phyloP scores from a whole-genome alignment of 148 eudicot genomes.

The Cornus florida region DNA sequence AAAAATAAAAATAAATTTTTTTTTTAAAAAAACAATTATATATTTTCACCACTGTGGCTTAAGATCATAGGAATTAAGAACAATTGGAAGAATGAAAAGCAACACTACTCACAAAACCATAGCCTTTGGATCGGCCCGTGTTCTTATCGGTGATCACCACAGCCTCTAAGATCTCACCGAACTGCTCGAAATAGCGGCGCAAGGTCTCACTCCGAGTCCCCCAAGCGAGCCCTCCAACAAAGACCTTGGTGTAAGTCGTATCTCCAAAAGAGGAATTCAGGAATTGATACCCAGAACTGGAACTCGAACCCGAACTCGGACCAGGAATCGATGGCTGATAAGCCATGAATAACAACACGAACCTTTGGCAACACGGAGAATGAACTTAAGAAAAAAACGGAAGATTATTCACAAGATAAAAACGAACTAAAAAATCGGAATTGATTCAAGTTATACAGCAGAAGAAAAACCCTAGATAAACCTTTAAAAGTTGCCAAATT shows the following conservation, averaged over 20 bases:
- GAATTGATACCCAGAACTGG: conserved; percentile 58
- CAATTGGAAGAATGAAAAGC: neutral
- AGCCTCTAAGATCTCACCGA: conserved; percentile 96
- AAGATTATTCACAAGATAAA: neutral
- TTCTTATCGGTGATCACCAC: conserved; percentile 95
- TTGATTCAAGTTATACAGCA: conserved; percentile 3
- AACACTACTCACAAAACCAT: conserved; percentile 81
- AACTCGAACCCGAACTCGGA: conserved; percentile 46
- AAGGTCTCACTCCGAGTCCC: conserved; percentile 86
- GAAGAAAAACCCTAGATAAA: conserved; percentile 27
- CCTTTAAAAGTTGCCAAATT: neutral
- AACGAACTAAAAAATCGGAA: neutral
- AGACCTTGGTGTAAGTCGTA: conserved; percentile 84
- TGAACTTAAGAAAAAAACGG: neutral
- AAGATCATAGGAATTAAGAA: too few species aligned
- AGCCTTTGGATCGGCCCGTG: conserved; percentile 94
- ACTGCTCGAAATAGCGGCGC: conserved; percentile 75
- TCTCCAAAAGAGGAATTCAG: conserved; percentile 73
- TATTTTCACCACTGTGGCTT: too few species aligned
- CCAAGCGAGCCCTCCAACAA: conserved; percentile 98
- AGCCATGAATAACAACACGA: conserved; percentile 30
- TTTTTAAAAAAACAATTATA: too few species aligned
- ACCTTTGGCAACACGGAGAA: neutral
- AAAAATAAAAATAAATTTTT: too few species aligned
- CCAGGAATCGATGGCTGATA: conserved; percentile 55